Percentiles rank a stretch among this genome's conserved stretches.
Conservation (phyloP, 2,329 filamentous ascomycete genomes). For the Lachnellula suecica region DNA sequence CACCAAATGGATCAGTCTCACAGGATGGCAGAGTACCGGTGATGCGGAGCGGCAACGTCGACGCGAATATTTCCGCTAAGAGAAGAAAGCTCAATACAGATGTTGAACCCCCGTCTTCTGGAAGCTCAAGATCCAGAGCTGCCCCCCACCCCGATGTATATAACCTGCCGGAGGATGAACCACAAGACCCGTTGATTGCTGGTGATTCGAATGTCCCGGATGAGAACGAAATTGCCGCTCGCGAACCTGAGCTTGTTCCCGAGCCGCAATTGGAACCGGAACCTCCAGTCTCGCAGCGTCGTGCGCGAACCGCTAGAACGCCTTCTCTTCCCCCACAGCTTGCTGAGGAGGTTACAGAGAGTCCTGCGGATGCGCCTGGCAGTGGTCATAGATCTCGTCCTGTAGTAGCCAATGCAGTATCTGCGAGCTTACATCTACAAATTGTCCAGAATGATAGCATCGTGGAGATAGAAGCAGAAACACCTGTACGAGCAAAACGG, state of each 20-base stretch:
- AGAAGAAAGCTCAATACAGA: constrained; percentile 30
- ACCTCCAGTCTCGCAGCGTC: not conserved
- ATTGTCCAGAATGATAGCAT: constrained; percentile 10
- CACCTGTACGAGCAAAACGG: constrained; percentile 24
- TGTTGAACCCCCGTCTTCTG: constrained; percentile 18
- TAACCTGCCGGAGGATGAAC: constrained; percentile 19
- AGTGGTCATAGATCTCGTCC: constrained; percentile 53
- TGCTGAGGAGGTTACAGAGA: constrained; percentile 50
- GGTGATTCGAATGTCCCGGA: constrained; percentile 6
- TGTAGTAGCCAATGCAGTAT: constrained; percentile 33
- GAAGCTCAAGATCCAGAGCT: constrained; percentile 25
- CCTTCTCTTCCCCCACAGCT: constrained; percentile 5
- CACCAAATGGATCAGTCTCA: constrained; percentile 3
- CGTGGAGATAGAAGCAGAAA: constrained; percentile 5
- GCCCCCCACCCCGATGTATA: constrained; percentile 25
- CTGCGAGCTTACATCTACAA: constrained; percentile 17
- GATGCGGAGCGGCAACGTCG: constrained; percentile 18
- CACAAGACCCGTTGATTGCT: constrained; percentile 2
- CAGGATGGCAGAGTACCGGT: constrained; percentile 2
- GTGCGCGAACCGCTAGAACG: constrained; percentile 10
- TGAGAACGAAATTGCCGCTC: not conserved
- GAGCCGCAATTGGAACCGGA: not conserved
- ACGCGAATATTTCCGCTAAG: constrained; percentile 35
- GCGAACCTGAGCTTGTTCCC: not conserved
- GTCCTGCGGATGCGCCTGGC: constrained; percentile 53